These are phyloP conservation scores for Eleusine coracana DNA, from an alignment of 176 grass and related monocot genomes.

Conservation along the genomic window DNA sequence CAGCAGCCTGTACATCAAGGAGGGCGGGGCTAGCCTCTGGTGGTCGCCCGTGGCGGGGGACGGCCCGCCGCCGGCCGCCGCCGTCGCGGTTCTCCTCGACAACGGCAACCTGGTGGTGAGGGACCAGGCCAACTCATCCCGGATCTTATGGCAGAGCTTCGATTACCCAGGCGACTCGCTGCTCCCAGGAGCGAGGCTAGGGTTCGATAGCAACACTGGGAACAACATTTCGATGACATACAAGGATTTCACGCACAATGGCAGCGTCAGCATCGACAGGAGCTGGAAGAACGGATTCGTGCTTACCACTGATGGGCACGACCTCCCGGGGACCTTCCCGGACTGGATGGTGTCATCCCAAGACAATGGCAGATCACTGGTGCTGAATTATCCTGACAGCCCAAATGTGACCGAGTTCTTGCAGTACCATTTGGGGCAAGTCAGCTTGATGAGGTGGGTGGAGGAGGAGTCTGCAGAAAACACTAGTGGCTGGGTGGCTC, in stretches of 20 bases:
- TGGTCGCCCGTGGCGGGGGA: not conserved
- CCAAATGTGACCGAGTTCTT: constrained; percentile 39
- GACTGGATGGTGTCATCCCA: constrained; percentile 49
- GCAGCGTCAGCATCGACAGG: constrained; percentile 45
- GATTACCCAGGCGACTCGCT: constrained; percentile 49
- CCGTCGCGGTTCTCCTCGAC: constrained; percentile 6
- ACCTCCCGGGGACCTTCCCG: constrained; percentile 30
- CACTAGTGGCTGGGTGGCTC: constrained; percentile 36
- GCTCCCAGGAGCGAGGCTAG: constrained; percentile 53
- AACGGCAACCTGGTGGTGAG: constrained; percentile 29
- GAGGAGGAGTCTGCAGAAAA: constrained; percentile 19
- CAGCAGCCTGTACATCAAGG: constrained; percentile 24
- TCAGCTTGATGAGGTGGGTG: constrained; percentile 34
- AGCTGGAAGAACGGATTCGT: constrained; percentile 44
- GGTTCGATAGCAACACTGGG: constrained; percentile 47
- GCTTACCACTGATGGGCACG: constrained; percentile 35
- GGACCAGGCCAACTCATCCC: constrained; percentile 29
- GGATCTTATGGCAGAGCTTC: constrained; percentile 56
- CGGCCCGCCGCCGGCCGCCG: not conserved
- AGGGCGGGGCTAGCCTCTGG: constrained; percentile 3
- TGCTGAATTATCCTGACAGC: constrained; percentile 20
- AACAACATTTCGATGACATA: constrained; percentile 40
- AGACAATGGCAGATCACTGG: constrained; percentile 29
- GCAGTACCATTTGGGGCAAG: constrained; percentile 37
- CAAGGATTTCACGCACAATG: constrained; percentile 1